Evolutionary conservation across 371 early-diverging fungal species (phyloP), one percentile per base, ranked within the genome.

Genomic region (Apophysomyces variabilis): DNA sequence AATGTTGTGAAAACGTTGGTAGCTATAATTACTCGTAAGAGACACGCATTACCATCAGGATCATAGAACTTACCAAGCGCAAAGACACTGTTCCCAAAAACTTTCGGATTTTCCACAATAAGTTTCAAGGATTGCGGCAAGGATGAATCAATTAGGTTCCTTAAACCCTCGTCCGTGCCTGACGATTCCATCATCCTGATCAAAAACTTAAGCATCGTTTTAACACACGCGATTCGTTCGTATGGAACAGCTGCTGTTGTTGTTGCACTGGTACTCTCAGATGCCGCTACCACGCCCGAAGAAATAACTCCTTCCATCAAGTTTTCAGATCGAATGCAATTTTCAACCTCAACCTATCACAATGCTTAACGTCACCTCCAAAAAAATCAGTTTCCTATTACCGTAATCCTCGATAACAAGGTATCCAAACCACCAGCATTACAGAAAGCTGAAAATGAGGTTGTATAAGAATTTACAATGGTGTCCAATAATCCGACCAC

Each of bases 1-100:
- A 99, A 93, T 7, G 95, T 96, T 0, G 98, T 89, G 87, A 93
- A 93, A 35, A 97, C 90, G 70, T 96, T 95, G 69, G 94, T 89
- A 0, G 95, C 94, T 84, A 71, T 35, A 18, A 8, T 21, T 7
- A 58, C 21, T 57, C 3, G 4, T 50, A 8, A 50, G 54, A 3
- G 21, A 50, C 21, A 35, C 54, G 21, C 7, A 41, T 36, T 41
- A 39, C 9, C 44, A 76, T 67, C 26, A n/a, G 11, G 61, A 41
- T 16, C 70, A 18, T 79, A 57, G 6, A 79, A 77, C 76, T 78
- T 82, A 75, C 88, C 87, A 54, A 89, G 78, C 3, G 90, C 89
- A 66, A 88, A 91, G 4, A 93, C 79, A 54, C 86, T 86, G 38
- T 75, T 80, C 32, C 95, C 96, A 81, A 96, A 96, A 8, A 87